Evolutionary conservation across 169 alveolate genomes (phyloP).

Genomic region (Cryptosporidium felis): DNA sequence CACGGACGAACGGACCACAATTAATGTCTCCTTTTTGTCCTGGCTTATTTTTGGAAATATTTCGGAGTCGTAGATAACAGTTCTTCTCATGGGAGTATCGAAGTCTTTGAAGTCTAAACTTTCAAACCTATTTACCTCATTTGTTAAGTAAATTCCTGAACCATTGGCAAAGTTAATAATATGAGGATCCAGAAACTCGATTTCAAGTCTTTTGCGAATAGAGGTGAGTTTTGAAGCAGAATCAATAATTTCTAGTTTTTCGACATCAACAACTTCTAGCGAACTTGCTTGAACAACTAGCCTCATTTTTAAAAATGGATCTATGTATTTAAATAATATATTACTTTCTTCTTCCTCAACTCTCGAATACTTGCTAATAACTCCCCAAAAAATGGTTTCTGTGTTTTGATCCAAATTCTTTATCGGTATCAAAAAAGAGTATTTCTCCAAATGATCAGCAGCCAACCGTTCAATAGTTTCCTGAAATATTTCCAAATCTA

Average conservation of each 20-base stretch:
- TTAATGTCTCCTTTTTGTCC: slow-evolving; percentile 1
- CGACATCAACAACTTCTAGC: slow-evolving; percentile 42
- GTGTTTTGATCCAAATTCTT: slow-evolving; percentile 8
- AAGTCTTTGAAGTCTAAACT: slow-evolving; percentile 16
- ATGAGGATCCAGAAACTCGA: slow-evolving; percentile 11
- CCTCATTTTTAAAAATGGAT: slow-evolving; percentile 7
- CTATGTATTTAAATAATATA: slow-evolving; percentile 26
- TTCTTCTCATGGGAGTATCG: slow-evolving; percentile 48
- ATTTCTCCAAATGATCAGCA: slow-evolving; percentile 17
- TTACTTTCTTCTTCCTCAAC: background rate
- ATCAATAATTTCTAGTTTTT: background rate
- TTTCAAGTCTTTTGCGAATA: slow-evolving; percentile 15
- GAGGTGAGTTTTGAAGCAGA: background rate
- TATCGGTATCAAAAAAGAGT: slow-evolving; percentile 36
- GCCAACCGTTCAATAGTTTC: slow-evolving; percentile 4
- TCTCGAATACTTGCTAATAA: slow-evolving; percentile 25
- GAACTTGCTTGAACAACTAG: slow-evolving; percentile 8
- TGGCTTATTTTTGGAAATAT: slow-evolving; percentile 23
- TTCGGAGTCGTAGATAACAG: slow-evolving; percentile 45
- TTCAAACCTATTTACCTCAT: background rate
- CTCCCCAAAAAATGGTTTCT: slow-evolving; percentile 43
- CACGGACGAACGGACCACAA: slow-evolving; percentile 27
- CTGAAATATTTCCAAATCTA: background rate
- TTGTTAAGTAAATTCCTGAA: background rate
- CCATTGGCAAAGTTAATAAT: background rate